phyloP scores from a whole-genome alignment of 129 eudicot genomes.

The Helichrysum umbraculigerum region DNA sequence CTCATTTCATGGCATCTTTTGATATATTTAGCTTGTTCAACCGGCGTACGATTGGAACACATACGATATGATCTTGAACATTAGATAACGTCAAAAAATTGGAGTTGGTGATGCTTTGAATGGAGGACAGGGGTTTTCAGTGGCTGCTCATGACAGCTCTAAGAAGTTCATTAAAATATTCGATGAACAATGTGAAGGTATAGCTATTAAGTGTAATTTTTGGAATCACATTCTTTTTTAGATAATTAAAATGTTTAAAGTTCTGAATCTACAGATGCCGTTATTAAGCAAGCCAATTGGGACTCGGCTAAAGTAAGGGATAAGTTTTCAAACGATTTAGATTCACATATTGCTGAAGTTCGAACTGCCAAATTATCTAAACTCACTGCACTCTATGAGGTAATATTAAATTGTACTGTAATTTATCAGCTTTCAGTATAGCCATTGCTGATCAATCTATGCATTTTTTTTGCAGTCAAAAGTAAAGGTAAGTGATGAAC shows the following conservation, averaged over 20 bases:
- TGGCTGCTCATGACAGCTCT: slow-evolving; percentile 63
- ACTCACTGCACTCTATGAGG: slow-evolving; percentile 76
- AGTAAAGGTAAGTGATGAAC: no score
- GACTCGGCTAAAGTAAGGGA: slow-evolving; percentile 71
- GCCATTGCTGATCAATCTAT: slow-evolving; percentile 1
- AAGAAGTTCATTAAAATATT: slow-evolving; percentile 45
- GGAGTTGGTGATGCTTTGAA: slow-evolving; percentile 65
- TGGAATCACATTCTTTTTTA: neutral
- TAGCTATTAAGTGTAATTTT: neutral
- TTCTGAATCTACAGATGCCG: slow-evolving; percentile 53
- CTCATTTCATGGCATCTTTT: slow-evolving; percentile 9
- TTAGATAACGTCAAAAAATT: slow-evolving; percentile 67
- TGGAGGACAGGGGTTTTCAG: slow-evolving; percentile 84
- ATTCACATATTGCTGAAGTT: slow-evolving; percentile 73
- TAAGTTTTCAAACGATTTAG: slow-evolving; percentile 73
- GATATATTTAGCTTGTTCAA: slow-evolving; percentile 64
- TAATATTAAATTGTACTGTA: slow-evolving; percentile 28
- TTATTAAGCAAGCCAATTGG: slow-evolving; percentile 85
- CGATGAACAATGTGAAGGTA: slow-evolving; percentile 84
- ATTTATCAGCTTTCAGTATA: neutral
- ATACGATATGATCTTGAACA: slow-evolving; percentile 71
- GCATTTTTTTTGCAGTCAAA: slow-evolving; percentile 53
- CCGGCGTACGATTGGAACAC: slow-evolving; percentile 85
- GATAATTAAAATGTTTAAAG: neutral
- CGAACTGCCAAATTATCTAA: slow-evolving; percentile 73